Evolutionary conservation across 768 basidiomycete genomes (phyloP).

Genomic region (Kwoniella bestiolae): DNA sequence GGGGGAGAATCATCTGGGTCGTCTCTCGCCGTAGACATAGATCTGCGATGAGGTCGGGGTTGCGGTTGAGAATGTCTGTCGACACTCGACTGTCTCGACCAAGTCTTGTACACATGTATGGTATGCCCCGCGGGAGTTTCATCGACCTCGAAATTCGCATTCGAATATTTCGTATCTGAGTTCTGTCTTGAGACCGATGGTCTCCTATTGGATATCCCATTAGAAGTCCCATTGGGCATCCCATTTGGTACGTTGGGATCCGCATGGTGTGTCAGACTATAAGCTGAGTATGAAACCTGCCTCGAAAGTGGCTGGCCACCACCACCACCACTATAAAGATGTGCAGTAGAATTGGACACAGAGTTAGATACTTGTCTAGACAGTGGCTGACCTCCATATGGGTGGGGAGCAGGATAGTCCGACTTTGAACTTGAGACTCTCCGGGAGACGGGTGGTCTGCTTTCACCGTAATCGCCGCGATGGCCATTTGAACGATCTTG

Average conservation of each 20-base stretch:
- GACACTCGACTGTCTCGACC: neutral
- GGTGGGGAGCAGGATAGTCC: too few relatives aligned
- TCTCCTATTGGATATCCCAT: neutral
- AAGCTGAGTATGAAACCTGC: too few relatives aligned
- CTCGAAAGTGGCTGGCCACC: neutral
- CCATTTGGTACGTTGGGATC: too few relatives aligned
- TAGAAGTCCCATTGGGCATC: neutral
- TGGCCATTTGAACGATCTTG: too few relatives aligned
- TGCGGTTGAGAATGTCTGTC: neutral
- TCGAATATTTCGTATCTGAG: neutral
- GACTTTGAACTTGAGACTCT: neutral
- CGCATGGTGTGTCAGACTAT: too few relatives aligned
- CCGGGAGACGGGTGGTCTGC: neutral
- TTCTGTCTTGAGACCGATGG: neutral
- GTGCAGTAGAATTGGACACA: neutral
- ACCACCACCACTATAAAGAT: too few relatives aligned
- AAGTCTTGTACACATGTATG: neutral
- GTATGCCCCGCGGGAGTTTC: neutral
- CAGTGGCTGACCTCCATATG: neutral
- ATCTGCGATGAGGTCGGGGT: too few relatives aligned
- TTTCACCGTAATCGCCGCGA: too few relatives aligned
- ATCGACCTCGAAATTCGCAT: neutral
- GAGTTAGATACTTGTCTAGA: neutral
- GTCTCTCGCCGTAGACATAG: too few relatives aligned
- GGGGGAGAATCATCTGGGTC: neutral